Evolutionary conservation across 2,329 filamentous ascomycete genomes (phyloP).

Genomic region (Westerdykella ornata): DNA sequence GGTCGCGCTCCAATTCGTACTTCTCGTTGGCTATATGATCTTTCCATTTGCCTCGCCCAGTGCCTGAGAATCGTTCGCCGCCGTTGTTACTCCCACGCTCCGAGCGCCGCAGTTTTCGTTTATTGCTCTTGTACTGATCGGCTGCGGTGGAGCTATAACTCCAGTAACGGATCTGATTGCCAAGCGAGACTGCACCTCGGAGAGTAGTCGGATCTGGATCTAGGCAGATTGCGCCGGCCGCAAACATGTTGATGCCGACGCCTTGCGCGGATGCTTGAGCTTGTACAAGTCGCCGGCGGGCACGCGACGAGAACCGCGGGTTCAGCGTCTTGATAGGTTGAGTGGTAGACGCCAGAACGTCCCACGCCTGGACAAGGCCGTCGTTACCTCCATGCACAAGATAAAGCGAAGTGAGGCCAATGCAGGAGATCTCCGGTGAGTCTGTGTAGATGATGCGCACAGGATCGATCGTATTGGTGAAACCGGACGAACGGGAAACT

Average conservation of each 20-base stretch:
- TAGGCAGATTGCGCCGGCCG: slow-evolving; percentile 74
- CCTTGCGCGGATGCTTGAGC: slow-evolving; percentile 61
- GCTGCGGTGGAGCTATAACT: slow-evolving; percentile 77
- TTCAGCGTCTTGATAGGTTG: slow-evolving; percentile 81
- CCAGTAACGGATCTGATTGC: slow-evolving; percentile 86
- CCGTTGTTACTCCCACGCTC: slow-evolving; percentile 56
- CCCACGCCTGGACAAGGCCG: slow-evolving; percentile 93
- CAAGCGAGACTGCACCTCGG: slow-evolving; percentile 79
- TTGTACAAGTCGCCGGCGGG: slow-evolving; percentile 66
- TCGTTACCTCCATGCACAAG: slow-evolving; percentile 91
- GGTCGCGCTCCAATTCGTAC: slow-evolving; percentile 69
- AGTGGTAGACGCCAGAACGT: slow-evolving; percentile 74
- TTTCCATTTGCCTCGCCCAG: slow-evolving; percentile 62
- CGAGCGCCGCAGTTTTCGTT: slow-evolving; percentile 68
- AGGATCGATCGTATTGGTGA: slow-evolving; percentile 58
- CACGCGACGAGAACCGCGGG: slow-evolving; percentile 72
- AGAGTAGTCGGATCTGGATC: slow-evolving; percentile 83
- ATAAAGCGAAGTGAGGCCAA: slow-evolving; percentile 79
- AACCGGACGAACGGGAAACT: slow-evolving; percentile 48
- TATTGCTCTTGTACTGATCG: slow-evolving; percentile 66
- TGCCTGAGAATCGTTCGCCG: slow-evolving; percentile 54
- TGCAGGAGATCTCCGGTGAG: slow-evolving; percentile 75
- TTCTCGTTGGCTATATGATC: slow-evolving; percentile 84
- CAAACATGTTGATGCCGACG: slow-evolving; percentile 68
- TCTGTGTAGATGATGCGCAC: slow-evolving; percentile 82